Evolutionary conservation across 306 rosid species (phyloP).

Genomic region (Begonia peltatifolia): DNA sequence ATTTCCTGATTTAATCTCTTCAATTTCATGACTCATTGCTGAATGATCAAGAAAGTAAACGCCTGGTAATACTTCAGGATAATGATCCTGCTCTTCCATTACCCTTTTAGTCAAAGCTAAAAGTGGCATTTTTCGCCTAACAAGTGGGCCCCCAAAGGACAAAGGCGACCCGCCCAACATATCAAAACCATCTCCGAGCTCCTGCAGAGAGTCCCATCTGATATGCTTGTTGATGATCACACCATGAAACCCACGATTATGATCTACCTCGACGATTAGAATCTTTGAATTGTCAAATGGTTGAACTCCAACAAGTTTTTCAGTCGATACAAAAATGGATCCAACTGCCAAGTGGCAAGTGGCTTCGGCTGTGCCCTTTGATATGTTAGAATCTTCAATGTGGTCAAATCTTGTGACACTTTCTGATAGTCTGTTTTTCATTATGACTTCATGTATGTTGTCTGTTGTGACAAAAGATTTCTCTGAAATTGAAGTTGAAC

Average conservation of each 20-base stretch:
- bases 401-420: slow-evolving; percentile 18
- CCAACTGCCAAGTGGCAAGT: slow-evolving; percentile 31
- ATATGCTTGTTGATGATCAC: slow-evolving; percentile 64
- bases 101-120: slow-evolving; percentile 37
- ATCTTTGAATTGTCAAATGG: slow-evolving; percentile 67
- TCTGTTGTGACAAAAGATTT: slow-evolving; percentile 13
- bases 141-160: slow-evolving; percentile 65
- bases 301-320: slow-evolving; percentile 36
- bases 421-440: slow-evolving; percentile 20
- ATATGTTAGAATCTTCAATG: slow-evolving; percentile 17
- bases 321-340: slow-evolving; percentile 55
- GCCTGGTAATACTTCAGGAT: slow-evolving; percentile 60
- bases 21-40: slow-evolving; percentile 25
- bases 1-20: slow-evolving; percentile 37
- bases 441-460: slow-evolving; percentile 25
- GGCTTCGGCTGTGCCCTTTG: slow-evolving; percentile 21
- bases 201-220: slow-evolving; percentile 44
- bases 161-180: slow-evolving; percentile 44
- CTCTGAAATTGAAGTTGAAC: slow-evolving; percentile 20
- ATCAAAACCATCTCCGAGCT: slow-evolving; percentile 33
- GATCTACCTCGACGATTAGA: slow-evolving; percentile 61
- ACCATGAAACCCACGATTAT: slow-evolving; percentile 59
- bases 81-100: slow-evolving; percentile 4
- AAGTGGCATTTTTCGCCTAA: slow-evolving; percentile 46
- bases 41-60: slow-evolving; percentile 52